Evolutionary conservation across 2,329 filamentous ascomycete genomes (phyloP).

Genomic region (Lecanoromycetidae sp.): DNA sequence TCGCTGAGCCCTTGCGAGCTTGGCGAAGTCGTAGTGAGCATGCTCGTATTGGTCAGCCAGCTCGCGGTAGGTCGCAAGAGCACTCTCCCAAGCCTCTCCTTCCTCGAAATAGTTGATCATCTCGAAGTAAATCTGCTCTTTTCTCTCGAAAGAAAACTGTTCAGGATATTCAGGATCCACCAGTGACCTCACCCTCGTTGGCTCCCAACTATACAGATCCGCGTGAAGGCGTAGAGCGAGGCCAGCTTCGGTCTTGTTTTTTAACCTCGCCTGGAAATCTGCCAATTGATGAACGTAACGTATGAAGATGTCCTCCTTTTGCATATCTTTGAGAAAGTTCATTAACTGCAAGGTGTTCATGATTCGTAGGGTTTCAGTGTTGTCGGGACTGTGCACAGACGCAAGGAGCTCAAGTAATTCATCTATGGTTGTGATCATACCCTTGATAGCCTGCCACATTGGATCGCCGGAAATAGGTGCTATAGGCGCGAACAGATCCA

Average conservation of each 20-base stretch:
- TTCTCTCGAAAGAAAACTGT: constrained; percentile 82
- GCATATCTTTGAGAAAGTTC: constrained; percentile 94
- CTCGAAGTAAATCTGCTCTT: constrained; percentile 81
- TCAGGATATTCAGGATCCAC: constrained; percentile 64
- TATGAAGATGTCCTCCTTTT: constrained; percentile 93
- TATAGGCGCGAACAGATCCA: constrained; percentile 66
- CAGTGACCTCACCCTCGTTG: constrained; percentile 53
- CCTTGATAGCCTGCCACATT: constrained; percentile 62
- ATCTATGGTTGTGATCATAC: constrained; percentile 72
- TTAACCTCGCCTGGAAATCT: constrained; percentile 58
- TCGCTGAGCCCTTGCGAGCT: constrained; percentile 76
- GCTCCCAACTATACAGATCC: constrained; percentile 86
- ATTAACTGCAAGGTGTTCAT: constrained; percentile 83
- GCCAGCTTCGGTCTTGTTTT: constrained; percentile 77
- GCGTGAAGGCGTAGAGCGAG: constrained; percentile 82
- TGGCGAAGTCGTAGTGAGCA: constrained; percentile 80
- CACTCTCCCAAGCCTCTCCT: constrained; percentile 85
- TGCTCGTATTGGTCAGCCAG: constrained; percentile 83
- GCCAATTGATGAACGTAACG: constrained; percentile 90
- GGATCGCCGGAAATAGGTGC: constrained; percentile 55
- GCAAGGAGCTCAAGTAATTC: constrained; percentile 84
- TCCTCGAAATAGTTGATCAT: constrained; percentile 94
- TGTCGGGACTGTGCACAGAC: constrained; percentile 66
- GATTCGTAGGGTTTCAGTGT: constrained; percentile 65
- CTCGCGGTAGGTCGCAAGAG: constrained; percentile 77